A percentile compares a stretch with the other conserved stretches of the same genome.
phyloP scores from a whole-genome alignment of 2,329 filamentous ascomycete species.

The Aspergillus sp. region DNA sequence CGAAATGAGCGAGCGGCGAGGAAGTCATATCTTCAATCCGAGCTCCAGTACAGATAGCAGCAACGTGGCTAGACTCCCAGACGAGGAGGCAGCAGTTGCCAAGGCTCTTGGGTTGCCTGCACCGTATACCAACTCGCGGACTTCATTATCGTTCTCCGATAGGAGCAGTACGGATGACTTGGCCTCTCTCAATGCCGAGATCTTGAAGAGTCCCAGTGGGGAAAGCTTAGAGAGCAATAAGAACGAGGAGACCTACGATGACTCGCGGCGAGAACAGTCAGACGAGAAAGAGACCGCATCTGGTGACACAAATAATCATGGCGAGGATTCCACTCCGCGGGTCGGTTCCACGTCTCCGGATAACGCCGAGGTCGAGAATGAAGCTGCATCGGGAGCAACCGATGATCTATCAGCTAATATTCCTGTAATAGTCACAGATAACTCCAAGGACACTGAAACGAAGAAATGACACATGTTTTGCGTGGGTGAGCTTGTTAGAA shows the following conservation, averaged over 20 bases:
- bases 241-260: conserved; percentile 13
- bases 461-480: too few relatives aligned
- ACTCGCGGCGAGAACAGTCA: too few relatives aligned
- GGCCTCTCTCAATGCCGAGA: conserved; percentile 16
- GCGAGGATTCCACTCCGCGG: too few relatives aligned
- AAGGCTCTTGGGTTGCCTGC: conserved; percentile 40
- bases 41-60: conserved; percentile 41
- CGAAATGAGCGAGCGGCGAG: conserved; percentile 49
- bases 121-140: conserved; percentile 23
- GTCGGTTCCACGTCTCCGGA: too few relatives aligned
- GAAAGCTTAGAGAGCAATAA: conserved; percentile 19
- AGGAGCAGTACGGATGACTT: conserved; percentile 23
- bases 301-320: too few relatives aligned
- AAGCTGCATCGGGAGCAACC: too few relatives aligned
- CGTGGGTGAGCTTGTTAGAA: too few relatives aligned
- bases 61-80: conserved; percentile 33
- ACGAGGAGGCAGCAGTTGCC: conserved; percentile 44
- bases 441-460: too few relatives aligned
- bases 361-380: too few relatives aligned
- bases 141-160: conserved; percentile 28
- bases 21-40: conserved; percentile 46
- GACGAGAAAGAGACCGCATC: too few relatives aligned
- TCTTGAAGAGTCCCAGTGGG: conserved; percentile 16
- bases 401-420: too few relatives aligned
- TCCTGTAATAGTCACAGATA: too few relatives aligned